Percentiles rank a stretch among this genome's conserved stretches.
Conservation (phyloP, 768 basidiomycete genomes). For the Cubamyces lactineus region DNA sequence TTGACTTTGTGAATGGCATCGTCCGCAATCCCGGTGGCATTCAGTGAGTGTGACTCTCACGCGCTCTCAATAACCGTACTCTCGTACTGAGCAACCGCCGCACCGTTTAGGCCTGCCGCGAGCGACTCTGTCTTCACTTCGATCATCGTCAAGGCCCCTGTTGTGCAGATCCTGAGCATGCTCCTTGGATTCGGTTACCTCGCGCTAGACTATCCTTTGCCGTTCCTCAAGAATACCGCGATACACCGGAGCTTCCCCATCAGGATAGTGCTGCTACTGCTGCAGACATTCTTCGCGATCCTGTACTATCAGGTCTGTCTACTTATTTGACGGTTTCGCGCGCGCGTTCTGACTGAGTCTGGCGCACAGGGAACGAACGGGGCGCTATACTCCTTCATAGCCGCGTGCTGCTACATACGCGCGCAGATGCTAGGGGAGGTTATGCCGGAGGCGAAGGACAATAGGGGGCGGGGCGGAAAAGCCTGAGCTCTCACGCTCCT, state of each 20-base stretch:
- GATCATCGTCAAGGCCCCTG: conserved; percentile 76
- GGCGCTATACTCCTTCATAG: conserved; percentile 78
- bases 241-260: conserved; percentile 69
- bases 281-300: conserved; percentile 64
- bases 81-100: conserved; percentile 10
- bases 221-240: conserved; percentile 53
- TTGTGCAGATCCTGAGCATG: conserved; percentile 73
- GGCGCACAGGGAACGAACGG: conserved; percentile 77
- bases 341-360: not conserved
- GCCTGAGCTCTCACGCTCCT: conserved; percentile 47
- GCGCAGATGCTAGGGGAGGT: conserved; percentile 70
- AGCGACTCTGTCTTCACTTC: conserved; percentile 64
- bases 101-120: conserved; percentile 54
- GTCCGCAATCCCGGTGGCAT: conserved; percentile 78
- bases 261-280: conserved; percentile 62
- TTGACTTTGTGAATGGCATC: conserved; percentile 89
- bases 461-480: conserved; percentile 58
- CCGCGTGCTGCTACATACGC: conserved; percentile 65
- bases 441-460: conserved; percentile 66
- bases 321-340: not conserved
- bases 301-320: conserved; percentile 75
- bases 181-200: conserved; percentile 60
- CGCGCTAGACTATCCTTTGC: conserved; percentile 73
- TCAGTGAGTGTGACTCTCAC: conserved; percentile 55
- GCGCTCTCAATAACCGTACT: conserved; percentile 1